phyloP scores from a whole-genome alignment of 495 filamentous ascomycete species.

The Penicillium cosmopolitanum region DNA sequence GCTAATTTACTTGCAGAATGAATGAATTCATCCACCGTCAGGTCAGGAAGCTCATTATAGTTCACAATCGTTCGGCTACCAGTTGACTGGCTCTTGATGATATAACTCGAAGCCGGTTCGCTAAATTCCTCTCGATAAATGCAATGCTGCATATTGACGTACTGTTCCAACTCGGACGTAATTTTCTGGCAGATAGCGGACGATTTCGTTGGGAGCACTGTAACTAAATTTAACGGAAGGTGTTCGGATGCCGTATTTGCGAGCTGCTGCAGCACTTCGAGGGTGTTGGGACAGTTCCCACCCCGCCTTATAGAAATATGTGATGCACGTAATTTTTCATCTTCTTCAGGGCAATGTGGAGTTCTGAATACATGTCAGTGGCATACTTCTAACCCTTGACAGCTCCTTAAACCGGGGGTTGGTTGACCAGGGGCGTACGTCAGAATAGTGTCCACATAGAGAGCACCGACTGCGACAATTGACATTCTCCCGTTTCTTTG shows the following conservation, averaged over 20 bases:
- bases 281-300: conserved; percentile 72
- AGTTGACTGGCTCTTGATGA: conserved; percentile 62
- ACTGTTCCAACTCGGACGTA: conserved; percentile 39
- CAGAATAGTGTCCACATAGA: conserved; percentile 70
- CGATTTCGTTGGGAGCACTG: conserved; percentile 45
- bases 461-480: conserved; percentile 65
- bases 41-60: conserved; percentile 68
- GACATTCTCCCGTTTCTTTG: conserved; percentile 32
- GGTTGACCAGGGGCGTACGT: conserved; percentile 50
- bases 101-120: conserved; percentile 71
- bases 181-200: conserved; percentile 48
- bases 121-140: conserved; percentile 58
- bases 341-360: conserved; percentile 66
- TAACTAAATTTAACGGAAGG: conserved; percentile 40
- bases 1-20: conserved; percentile 33
- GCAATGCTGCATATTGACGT: conserved; percentile 55
- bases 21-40: conserved; percentile 62
- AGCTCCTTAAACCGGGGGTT: neutral
- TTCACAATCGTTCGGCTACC: conserved; percentile 72
- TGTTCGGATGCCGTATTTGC: conserved; percentile 12
- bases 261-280: conserved; percentile 70
- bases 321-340: conserved; percentile 71
- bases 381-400: neutral
- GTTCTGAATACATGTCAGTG: conserved; percentile 46
- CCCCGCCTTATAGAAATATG: conserved; percentile 62